Percentiles rank a stretch among this genome's conserved stretches.
phyloP scores from a whole-genome alignment of 2,329 filamentous ascomycete genomes.

The Setomelanomma holmii region DNA sequence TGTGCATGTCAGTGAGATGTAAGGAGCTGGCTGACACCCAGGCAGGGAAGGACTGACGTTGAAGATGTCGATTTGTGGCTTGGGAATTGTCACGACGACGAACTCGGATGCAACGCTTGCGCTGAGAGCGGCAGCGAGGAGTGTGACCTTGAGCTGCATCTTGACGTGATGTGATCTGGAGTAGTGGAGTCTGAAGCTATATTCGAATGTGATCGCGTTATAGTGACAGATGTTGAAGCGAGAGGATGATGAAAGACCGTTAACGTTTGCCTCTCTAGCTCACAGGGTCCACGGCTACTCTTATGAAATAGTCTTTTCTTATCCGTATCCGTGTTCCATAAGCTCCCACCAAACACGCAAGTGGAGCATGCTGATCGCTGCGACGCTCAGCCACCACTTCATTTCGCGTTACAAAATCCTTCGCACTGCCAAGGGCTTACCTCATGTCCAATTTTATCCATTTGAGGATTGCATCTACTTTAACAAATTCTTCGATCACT shows the following conservation, averaged over 20 bases:
- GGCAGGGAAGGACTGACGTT: slow-evolving; percentile 17
- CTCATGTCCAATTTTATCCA: neutral
- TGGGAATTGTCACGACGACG: slow-evolving; percentile 26
- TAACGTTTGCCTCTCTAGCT: too few relatives aligned
- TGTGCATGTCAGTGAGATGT: too few relatives aligned
- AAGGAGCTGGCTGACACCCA: neutral
- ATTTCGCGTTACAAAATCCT: slow-evolving; percentile 1
- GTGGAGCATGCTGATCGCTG: neutral
- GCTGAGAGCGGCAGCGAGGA: slow-evolving; percentile 25
- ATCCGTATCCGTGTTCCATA: too few relatives aligned
- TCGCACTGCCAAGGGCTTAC: neutral
- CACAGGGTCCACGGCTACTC: neutral
- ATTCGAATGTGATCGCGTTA: too few relatives aligned
- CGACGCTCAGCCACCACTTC: slow-evolving; percentile 3
- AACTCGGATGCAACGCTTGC: slow-evolving; percentile 27
- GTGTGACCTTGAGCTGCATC: slow-evolving; percentile 28
- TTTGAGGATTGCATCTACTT: neutral
- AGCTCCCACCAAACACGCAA: neutral
- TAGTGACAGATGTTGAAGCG: neutral
- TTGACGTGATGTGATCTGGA: neutral
- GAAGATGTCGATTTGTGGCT: slow-evolving; percentile 20
- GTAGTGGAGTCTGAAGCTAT: neutral
- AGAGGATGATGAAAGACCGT: neutral
- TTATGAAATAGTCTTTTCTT: too few relatives aligned
- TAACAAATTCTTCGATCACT: too few relatives aligned